Percentiles rank a stretch among this genome's conserved stretches.
Evolutionary conservation across 1,284 basidiomycete genomes (phyloP).

Genomic region (Boletellus deceptivus): DNA sequence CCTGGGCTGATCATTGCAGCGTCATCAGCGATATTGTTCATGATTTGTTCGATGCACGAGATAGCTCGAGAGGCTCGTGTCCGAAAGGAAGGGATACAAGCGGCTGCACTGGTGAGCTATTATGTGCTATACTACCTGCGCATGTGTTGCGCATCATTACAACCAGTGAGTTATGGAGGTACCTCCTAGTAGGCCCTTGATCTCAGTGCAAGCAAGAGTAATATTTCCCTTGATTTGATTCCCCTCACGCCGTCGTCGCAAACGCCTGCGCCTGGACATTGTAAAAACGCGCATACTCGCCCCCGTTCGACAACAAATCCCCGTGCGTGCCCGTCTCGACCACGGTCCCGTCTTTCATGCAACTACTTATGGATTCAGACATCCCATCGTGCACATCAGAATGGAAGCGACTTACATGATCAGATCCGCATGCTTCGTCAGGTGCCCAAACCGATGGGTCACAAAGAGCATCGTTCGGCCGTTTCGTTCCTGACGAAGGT

Average conservation of each 20-base stretch:
- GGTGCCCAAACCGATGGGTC: slow-evolving; percentile 66
- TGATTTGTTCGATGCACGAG: no score
- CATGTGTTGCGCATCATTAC: no score
- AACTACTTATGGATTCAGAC: slow-evolving; percentile 36
- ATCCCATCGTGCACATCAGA: neutral
- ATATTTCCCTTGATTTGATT: no score
- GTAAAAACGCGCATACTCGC: slow-evolving; percentile 57
- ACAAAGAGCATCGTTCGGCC: slow-evolving; percentile 69
- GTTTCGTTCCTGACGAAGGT: slow-evolving; percentile 43
- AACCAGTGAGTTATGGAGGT: no score
- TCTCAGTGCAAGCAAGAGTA: no score
- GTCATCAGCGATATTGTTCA: no score
- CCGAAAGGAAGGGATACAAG: no score
- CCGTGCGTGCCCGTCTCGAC: slow-evolving; percentile 55
- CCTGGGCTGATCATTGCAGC: no score
- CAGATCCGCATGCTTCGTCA: slow-evolving; percentile 60
- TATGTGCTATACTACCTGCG: no score
- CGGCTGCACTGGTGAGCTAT: no score
- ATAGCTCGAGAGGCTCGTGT: no score
- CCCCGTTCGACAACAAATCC: slow-evolving; percentile 43
- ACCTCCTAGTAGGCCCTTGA: no score
- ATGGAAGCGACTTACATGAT: slow-evolving; percentile 48
- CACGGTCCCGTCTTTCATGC: slow-evolving; percentile 56
- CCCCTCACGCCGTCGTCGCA: neutral
- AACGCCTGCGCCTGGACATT: slow-evolving; percentile 57